Evolutionary conservation across 1,284 basidiomycete genomes (phyloP), one percentile per base, ranked within the genome.

Genomic region (Marasmius sp.): DNA sequence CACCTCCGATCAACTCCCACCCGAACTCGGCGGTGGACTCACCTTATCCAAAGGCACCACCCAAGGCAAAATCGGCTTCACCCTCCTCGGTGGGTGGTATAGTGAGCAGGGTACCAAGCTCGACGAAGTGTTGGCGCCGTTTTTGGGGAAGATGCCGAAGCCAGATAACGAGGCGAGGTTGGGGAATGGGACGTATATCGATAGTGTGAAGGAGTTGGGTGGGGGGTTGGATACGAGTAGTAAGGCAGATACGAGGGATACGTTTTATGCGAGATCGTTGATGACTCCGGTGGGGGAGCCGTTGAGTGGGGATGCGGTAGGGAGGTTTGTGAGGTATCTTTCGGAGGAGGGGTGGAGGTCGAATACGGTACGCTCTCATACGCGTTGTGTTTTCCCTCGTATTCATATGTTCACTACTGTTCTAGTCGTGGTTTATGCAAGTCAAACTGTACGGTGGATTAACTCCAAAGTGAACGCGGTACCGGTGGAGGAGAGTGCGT

Each of bases 251-350:
- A 18, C 39, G 9, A 45, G 34, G 18, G 68, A 68, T 56, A 72
- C 70, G 0, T 74, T 74, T 63, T 74, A 69, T 51, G 72, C 72
- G 12, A 74, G 73, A 57, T 64, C 63, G n/a, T 36, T 67, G 4
- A 60, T 67, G 48, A 18, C 66, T 1, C 68, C 68, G 0, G 55
- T 65, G 37, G 59, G 45, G 1, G 56, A 63, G 7, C 68, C 67
- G 1, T 60, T 71, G 62, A 55, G 53, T 6, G 6, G 27, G 0
- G 61, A 61, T 8, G 66, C 70, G 3, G 58, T 60, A 6, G 55
- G 20, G 11, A 50, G 64, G 8, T 69, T 68, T 50, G 61, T 66
- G 64, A 38, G 55, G 14, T 63, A 59, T 55, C 41, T 70, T 22
- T 64, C 66, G 0, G 60, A 59, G 18, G 60, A 70, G 50, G 69